Conservation (phyloP, 2,329 filamentous ascomycete genomes). For the Graphiopsis chlorocephala region DNA sequence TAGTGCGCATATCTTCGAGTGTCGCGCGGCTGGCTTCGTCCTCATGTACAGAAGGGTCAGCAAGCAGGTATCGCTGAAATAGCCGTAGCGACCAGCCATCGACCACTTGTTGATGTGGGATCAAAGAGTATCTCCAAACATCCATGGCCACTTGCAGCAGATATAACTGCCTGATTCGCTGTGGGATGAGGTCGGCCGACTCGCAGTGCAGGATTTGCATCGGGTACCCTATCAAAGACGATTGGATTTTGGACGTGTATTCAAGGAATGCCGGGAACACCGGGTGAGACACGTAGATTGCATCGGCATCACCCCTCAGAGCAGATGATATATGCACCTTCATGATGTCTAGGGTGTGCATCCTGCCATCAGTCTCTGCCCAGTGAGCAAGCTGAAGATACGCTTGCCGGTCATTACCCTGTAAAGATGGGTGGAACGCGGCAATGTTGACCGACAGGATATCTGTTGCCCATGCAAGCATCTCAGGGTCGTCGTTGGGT, state of each 20-base stretch:
- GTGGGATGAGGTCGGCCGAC: too few species aligned
- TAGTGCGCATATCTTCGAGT: not conserved
- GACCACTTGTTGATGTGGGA: not conserved
- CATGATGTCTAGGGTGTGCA: not conserved
- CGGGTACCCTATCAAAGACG: not conserved
- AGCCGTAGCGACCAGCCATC: not conserved
- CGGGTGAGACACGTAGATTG: not conserved
- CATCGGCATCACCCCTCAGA: not conserved
- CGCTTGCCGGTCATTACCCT: too few species aligned
- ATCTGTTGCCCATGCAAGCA: not conserved
- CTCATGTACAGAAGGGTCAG: not conserved
- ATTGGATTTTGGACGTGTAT: not conserved
- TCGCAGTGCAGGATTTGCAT: too few species aligned
- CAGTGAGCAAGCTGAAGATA: not conserved
- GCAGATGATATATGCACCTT: not conserved
- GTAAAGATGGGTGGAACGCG: not conserved
- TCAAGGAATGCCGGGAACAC: not conserved
- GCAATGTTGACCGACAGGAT: not conserved
- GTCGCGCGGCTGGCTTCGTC: not conserved
- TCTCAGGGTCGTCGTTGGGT: not conserved
- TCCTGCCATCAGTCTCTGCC: not conserved
- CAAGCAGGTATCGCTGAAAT: not conserved
- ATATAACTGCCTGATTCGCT: not conserved
- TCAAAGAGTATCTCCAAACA: not conserved
- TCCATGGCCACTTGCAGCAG: not conserved